Base-by-base conservation (phyloP, 208 protist genomes). In the Leishmania tarentolae region DNA sequence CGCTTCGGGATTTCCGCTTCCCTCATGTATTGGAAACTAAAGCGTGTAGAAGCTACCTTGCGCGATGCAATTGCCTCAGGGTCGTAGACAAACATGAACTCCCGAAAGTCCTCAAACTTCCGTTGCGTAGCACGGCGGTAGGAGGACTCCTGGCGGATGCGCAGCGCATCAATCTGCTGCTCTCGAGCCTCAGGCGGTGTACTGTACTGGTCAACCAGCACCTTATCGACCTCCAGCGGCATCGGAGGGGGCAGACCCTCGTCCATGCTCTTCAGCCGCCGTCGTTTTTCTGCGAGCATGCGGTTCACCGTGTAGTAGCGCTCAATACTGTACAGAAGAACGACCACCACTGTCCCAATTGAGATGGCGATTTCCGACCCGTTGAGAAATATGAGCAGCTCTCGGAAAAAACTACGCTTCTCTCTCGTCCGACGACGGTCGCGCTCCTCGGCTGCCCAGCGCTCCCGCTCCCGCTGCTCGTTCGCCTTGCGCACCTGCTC, bases 31-130 rank as follows among this genome's bases (percentile, higher is more conserved):
- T 94, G 90, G 57, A 89, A 80, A 73, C 89, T 92, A 56, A 96
- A 93, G 2, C 92, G 89, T 19, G 52, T 72, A 1, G 89, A 90
- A 9, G 84, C 85, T 8, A 93, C 89, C 65, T 85, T 88, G 4
- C 92, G 89, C 28, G 86, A 83, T 4, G 86, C 87, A 31, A 93
- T 85, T 15, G 87, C 90, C 53, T 96, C 89, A 17, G 89, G 89
- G 85, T 96, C 90, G 80, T 91, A 88, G 24, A 93, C 87, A 76
- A 93, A 96, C 76, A 96, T 85, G 75, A 91, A 96, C 82, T 96
- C 92, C 19, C 92, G 87, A 65, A 96, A 93, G 78, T 95, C 92
- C 40, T 91, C 87, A 69, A 94, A 95, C 44, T 87, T 89, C 40
- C 90, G 83, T 78, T 95, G 92, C 24, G 92, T 95, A n/a, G 85